These are phyloP conservation scores for Castanea mollissima DNA, from an alignment of 306 rosid genomes.

Conservation along the genomic window DNA sequence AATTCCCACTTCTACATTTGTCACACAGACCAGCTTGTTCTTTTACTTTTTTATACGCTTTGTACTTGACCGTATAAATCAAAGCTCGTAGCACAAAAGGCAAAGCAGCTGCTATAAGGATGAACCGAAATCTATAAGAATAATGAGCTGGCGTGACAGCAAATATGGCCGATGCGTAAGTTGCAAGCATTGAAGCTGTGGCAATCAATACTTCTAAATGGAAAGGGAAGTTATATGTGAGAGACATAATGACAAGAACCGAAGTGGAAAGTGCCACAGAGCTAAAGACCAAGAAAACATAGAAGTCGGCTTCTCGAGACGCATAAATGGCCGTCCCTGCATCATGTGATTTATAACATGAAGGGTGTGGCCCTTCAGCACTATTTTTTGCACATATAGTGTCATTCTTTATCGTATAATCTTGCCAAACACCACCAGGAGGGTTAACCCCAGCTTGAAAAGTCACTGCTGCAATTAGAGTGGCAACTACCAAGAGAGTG, in stretches of 20 bases:
- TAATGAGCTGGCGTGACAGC: constrained; percentile 22
- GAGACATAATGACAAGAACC: constrained; percentile 14
- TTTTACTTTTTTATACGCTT: no score
- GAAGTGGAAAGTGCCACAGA: constrained; percentile 34
- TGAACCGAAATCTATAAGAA: constrained; percentile 5
- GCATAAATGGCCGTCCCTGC: constrained; percentile 27
- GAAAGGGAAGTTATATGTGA: constrained; percentile 31
- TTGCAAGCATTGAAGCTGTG: constrained; percentile 21
- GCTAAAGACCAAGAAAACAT: constrained; percentile 25
- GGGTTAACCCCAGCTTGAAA: constrained; percentile 43
- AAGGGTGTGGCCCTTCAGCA: no score
- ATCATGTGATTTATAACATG: not conserved
- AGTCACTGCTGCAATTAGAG: constrained; percentile 37
- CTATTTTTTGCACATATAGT: rapidly evolving
- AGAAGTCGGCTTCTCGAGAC: not conserved
- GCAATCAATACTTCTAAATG: constrained; percentile 16
- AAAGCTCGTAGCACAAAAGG: constrained; percentile 4
- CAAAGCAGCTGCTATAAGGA: constrained; percentile 8
- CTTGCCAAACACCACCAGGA: constrained; percentile 52
- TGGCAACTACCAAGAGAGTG: constrained; percentile 24
- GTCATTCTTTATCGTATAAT: rapidly evolving
- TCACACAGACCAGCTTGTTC: no score
- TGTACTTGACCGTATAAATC: not conserved
- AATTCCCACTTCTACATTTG: no score
- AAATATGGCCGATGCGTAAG: constrained; percentile 29